Conservation (phyloP, 306 rosid species). For the Cucumis sativus region DNA sequence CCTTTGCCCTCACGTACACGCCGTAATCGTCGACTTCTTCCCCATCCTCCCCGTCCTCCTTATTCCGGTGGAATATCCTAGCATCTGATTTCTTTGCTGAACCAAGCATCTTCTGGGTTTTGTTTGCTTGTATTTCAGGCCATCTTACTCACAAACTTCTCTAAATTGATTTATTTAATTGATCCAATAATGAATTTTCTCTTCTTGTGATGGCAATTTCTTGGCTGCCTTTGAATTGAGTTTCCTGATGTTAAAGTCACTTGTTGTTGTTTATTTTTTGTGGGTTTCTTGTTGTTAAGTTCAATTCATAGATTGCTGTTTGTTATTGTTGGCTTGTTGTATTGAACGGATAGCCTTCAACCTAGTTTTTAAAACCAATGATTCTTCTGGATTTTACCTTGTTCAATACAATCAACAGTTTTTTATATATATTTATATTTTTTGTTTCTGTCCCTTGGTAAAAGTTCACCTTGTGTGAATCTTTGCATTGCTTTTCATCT, state of each 20-base stretch:
- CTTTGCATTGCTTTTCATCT: no score
- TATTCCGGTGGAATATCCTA: neutral
- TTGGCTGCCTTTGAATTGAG: neutral
- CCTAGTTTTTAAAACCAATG: neutral
- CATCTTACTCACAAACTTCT: neutral
- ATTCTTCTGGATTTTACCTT: neutral
- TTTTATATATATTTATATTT: neutral
- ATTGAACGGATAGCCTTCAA: neutral
- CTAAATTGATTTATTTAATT: neutral
- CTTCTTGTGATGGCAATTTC: neutral
- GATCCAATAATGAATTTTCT: neutral
- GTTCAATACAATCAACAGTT: neutral
- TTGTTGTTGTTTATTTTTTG: neutral
- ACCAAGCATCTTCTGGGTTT: neutral
- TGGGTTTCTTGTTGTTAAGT: neutral
- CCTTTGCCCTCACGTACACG: neutral
- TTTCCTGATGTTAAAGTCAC: conserved; percentile 8
- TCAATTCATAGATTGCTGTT: neutral
- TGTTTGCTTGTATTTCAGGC: neutral
- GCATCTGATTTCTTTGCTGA: neutral
- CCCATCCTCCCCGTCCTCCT: neutral
- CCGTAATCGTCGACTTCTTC: neutral
- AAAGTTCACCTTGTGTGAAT: no score
- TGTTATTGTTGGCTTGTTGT: neutral
- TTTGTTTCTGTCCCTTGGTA: neutral